phyloP scores from a whole-genome alignment of 176 grass and related monocot species.

The Aegilops tauschii region DNA sequence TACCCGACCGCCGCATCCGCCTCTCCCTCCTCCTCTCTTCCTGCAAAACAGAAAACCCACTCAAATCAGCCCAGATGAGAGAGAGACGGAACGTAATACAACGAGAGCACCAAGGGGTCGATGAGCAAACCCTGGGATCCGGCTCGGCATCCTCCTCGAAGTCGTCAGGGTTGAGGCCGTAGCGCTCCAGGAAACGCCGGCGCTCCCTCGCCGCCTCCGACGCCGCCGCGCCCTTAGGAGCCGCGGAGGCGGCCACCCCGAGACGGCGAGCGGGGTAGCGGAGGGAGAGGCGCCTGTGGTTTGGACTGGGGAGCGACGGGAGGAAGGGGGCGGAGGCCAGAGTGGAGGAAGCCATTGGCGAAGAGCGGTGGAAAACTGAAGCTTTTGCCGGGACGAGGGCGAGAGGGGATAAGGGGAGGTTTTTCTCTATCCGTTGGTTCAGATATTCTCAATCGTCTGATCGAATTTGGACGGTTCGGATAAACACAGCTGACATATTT shows the following conservation, averaged over 20 bases:
- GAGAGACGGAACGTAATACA: not conserved
- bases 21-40: conserved; percentile 29
- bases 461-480: no score
- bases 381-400: not conserved
- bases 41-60: not conserved
- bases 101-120: not conserved
- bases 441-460: not conserved
- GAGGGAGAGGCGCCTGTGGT: not conserved
- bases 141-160: conserved; percentile 32
- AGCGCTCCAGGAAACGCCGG: conserved; percentile 53
- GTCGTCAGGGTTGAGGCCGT: conserved; percentile 66
- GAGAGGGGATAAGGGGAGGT: conserved; percentile 24
- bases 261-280: not conserved
- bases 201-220: conserved; percentile 35
- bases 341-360: conserved; percentile 47
- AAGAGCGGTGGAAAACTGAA: conserved; percentile 1
- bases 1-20: conserved; percentile 21
- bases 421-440: conserved; percentile 7
- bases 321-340: conserved; percentile 32
- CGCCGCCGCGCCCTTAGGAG: conserved; percentile 27
- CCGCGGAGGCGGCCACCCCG: not conserved
- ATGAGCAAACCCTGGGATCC: conserved; percentile 39
- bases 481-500: no score
- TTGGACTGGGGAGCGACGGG: not conserved
- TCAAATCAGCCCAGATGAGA: not conserved